Evolutionary conservation across 106 monocot genomes (phyloP), one percentile per base, ranked within the genome.

Genomic region (Dendrobium catenatum): DNA sequence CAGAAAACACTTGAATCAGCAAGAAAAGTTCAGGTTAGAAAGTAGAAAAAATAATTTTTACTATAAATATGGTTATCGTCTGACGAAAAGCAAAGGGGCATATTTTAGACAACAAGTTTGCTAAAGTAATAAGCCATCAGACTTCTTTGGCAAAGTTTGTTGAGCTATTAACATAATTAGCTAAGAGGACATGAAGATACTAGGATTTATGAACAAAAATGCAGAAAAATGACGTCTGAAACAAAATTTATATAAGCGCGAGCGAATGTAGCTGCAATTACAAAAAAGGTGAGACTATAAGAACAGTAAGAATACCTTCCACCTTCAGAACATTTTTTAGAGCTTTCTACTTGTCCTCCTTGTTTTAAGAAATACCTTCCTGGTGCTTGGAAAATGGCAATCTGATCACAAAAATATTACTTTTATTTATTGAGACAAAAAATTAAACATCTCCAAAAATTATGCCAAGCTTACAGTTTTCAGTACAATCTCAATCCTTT

Each of bases 331-430:
- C 79, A 73, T 59, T 26, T 77, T 44, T 78, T 91, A 48, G 83
- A 89, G 80, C 84, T 81, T 29, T 88, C 91, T 47, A 86, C 16
- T 56, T 88, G 88, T 41, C 86, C 68, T 47, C 86, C 89, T 68
- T 93, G 83, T 66, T 93, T 99, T 82, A 95, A 78, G 66, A 90
- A 44, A 61, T 95, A 90, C 83, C 80, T 88, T 83, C 91, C 95
- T 49, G 93, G 90, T 47, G 89, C 88, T 82, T 88, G 86, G 79
- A 37, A 90, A 82, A 46, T 93, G 77, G 91, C 98, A 88, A 95
- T 86, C 98, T 99, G 85, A 16, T 6, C 20, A 10, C 20, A 20
- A 81, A 51, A 75, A 78, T 46, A 20, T 55, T 29, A 67, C 44
- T 24, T 49, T 13, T 73, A 58, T 16, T 55, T 29, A 55, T 18